Conservation (phyloP, 2,329 filamentous ascomycete genomes). For the Aspergillus costaricaensis region DNA sequence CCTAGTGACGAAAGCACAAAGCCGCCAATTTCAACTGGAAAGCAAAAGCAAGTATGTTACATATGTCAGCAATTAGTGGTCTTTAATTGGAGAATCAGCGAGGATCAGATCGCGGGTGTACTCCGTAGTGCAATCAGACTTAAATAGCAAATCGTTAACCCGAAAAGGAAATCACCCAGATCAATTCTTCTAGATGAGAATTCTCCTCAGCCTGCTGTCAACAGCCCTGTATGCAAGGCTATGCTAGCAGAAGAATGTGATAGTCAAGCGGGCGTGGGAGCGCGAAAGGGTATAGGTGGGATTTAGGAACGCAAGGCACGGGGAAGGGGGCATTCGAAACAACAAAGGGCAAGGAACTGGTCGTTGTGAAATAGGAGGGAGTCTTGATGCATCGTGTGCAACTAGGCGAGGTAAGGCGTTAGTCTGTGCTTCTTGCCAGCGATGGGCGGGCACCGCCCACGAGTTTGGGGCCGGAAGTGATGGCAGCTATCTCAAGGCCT, state of each 20-base stretch:
- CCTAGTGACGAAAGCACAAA: constrained; percentile 11
- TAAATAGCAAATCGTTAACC: constrained; percentile 7
- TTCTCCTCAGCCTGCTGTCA: not conserved
- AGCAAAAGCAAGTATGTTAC: constrained; percentile 18
- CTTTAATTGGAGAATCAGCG: not conserved
- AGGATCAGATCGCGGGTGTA: constrained; percentile 11
- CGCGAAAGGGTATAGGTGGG: constrained; percentile 6
- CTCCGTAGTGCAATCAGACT: constrained; percentile 5
- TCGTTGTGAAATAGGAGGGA: constrained; percentile 24
- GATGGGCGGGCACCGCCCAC: constrained; percentile 12
- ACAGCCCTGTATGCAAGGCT: constrained; percentile 2
- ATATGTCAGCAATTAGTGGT: constrained; percentile 9
- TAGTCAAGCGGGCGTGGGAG: constrained; percentile 10
- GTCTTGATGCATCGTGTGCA: constrained; percentile 40
- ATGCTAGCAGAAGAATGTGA: constrained; percentile 16
- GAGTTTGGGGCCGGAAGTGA: not conserved
- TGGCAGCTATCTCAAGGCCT: not conserved
- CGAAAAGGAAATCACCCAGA: constrained; percentile 7
- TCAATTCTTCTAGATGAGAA: not conserved
- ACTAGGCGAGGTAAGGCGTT: constrained; percentile 27
- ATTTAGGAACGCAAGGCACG: constrained; percentile 31
- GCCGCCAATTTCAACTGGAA: constrained; percentile 14
- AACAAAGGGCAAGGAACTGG: constrained; percentile 24
- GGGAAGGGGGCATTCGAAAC: constrained; percentile 20
- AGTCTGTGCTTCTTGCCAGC: constrained; percentile 25